Conservation (phyloP, 2,329 filamentous ascomycete genomes). For the Tolypocladium capitatum region DNA sequence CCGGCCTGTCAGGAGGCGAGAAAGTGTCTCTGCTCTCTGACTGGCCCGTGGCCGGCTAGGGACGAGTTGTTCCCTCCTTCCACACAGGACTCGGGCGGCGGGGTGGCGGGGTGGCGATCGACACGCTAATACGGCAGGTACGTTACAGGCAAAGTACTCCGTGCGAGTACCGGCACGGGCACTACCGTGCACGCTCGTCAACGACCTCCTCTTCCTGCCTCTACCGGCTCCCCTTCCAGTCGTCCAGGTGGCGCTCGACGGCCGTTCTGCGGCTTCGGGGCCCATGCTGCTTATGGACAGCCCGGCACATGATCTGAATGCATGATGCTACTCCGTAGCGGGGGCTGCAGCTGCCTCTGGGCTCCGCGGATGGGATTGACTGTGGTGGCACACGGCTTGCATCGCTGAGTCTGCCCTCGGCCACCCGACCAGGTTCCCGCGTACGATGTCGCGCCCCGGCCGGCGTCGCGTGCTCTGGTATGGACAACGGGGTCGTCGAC, state of each 20-base stretch:
- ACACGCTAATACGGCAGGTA: not conserved
- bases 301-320: too few species aligned
- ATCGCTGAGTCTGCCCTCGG: not conserved
- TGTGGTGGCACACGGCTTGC: not conserved
- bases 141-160: too few species aligned
- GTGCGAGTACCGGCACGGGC: too few species aligned
- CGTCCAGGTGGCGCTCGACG: not conserved
- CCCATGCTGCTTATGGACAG: not conserved
- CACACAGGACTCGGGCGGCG: conserved; percentile 5
- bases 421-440: too few species aligned
- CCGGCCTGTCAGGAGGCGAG: conserved; percentile 6
- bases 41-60: conserved; percentile 7
- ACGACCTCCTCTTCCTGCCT: not conserved
- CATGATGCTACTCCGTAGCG: too few species aligned
- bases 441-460: too few species aligned
- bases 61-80: conserved; percentile 1
- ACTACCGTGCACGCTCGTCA: too few species aligned
- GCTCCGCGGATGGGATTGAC: too few species aligned
- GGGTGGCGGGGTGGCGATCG: not conserved
- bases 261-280: not conserved
- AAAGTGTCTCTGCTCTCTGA: conserved; percentile 9
- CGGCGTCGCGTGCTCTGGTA: not conserved
- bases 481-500: too few species aligned
- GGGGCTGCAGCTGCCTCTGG: too few species aligned
- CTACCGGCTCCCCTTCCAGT: not conserved